A percentile compares a stretch with the other conserved stretches of the same genome.
These are phyloP conservation scores for Quercus parvula DNA, from an alignment of 306 rosid genomes.

Conservation along the genomic window DNA sequence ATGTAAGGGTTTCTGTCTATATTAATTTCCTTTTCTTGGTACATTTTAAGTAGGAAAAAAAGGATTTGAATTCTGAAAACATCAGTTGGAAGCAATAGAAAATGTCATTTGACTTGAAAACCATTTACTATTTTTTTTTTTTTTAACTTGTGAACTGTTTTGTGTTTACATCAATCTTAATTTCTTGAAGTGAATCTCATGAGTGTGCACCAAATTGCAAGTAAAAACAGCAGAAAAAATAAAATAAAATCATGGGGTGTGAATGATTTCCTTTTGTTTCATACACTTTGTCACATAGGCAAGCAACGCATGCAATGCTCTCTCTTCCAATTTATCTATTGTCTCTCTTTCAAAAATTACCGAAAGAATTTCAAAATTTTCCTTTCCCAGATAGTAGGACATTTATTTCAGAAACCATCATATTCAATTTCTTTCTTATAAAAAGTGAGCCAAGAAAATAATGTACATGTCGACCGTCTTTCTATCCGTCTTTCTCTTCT, in stretches of 20 bases:
- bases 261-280: not conserved
- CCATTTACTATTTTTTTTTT: not conserved
- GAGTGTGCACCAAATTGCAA: not conserved
- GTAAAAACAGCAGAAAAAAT: not conserved
- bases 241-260: conserved; percentile 1
- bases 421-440: conserved; percentile 7
- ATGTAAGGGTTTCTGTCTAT: not conserved
- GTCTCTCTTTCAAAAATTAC: not conserved
- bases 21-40: too few species aligned
- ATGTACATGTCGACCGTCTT: not conserved
- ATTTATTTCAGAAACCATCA: conserved; percentile 12
- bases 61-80: too few species aligned
- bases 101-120: too few species aligned
- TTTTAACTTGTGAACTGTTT: not conserved
- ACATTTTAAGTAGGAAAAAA: too few species aligned
- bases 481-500: not conserved
- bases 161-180: not conserved
- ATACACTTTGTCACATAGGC: not conserved
- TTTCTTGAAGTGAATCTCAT: conserved; percentile 2
- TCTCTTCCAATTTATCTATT: not conserved
- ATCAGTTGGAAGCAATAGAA: too few species aligned
- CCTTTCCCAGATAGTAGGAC: not conserved
- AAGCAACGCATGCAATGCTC: not conserved
- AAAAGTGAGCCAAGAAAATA: not conserved
- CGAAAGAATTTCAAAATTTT: not conserved